These are phyloP conservation scores for Diddensiella santjacobensis DNA, from an alignment of 805 yeast species.

Conservation along the genomic window DNA sequence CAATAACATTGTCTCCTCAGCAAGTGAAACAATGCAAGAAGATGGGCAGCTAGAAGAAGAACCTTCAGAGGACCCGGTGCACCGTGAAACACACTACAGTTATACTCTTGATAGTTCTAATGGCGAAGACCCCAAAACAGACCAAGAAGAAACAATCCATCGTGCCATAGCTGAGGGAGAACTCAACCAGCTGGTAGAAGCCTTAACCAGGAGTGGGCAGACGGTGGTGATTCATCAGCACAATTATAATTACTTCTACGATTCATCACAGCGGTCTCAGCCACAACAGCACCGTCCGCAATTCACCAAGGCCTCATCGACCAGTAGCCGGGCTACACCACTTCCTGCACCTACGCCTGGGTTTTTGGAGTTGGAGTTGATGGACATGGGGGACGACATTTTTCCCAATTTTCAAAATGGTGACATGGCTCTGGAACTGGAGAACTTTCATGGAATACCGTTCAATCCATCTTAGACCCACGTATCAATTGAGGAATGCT, in stretches of 20 bases:
- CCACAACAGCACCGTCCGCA: constrained; percentile 3
- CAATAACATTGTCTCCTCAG: not conserved
- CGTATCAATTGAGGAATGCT: no score
- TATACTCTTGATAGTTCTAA: not conserved
- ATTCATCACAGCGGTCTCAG: not conserved
- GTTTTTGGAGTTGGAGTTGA: constrained; percentile 22
- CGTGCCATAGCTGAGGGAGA: constrained; percentile 12
- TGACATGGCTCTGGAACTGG: constrained; percentile 18
- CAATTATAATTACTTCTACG: constrained; percentile 61
- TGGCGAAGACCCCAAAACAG: not conserved
- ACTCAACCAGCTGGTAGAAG: constrained; percentile 25
- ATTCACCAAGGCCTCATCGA: not conserved
- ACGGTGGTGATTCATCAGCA: constrained; percentile 75
- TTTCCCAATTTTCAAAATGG: constrained; percentile 18
- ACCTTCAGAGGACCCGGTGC: not conserved
- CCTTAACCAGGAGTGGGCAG: constrained; percentile 26
- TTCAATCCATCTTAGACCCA: constrained; percentile 25
- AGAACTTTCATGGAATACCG: constrained; percentile 25
- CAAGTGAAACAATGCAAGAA: not conserved
- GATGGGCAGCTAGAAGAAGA: not conserved
- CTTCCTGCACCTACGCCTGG: constrained; percentile 19
- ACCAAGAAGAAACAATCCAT: not conserved
- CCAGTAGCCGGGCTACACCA: constrained; percentile 9
- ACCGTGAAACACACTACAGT: not conserved
- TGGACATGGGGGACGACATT: constrained; percentile 22